Evolutionary conservation across 2,329 filamentous ascomycete genomes (phyloP), one percentile per base, ranked within the genome.

Genomic region (Phoma sp.): DNA sequence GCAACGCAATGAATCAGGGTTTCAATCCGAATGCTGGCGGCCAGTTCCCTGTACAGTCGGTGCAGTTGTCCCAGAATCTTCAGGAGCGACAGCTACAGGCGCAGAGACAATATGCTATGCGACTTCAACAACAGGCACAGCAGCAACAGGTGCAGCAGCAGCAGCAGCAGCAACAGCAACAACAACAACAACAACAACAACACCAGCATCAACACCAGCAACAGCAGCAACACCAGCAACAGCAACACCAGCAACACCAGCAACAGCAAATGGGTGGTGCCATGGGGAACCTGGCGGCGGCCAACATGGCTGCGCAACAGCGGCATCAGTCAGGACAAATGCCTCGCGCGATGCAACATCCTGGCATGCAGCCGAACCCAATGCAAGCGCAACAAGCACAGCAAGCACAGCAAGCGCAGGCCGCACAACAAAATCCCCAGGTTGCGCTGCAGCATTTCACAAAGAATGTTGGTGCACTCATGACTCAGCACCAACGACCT

Each of bases 81-180:
- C 76, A 78, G 53, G 71, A 67, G 25, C 69, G 72, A 39, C 81
- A 84, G 64, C 81, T 80, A 40, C 83, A 90, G 60, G 88, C 91
- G 36, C 88, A 91, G 68, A 87, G 92, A 61, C 89, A 92, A 43
- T 94, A 96, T 68, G 91, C 96, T 65, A 90, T 96, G 85, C 89
- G 91, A 57, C 76, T 96, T 47, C 90, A 96, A 67, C 86, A 59
- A 31, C 70, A 72, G 45, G 86, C 61, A 41, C 67, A 70, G 51
- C 90, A 93, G 67, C 61, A 64, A 46, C 83, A 89, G 37, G 85
- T 88, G 60, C 80, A 25, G 22, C 32, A 33, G 32, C 32, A 33
- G 15, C 32, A 33, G 6, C 32, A 33, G n/a, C 32, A 33, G 2
- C 32, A 33, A 4, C 32, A 29, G 27, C 27, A 29, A 8, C 27